Evolutionary conservation across 495 filamentous ascomycete genomes (phyloP).

Genomic region (Penicillium antarcticum): DNA sequence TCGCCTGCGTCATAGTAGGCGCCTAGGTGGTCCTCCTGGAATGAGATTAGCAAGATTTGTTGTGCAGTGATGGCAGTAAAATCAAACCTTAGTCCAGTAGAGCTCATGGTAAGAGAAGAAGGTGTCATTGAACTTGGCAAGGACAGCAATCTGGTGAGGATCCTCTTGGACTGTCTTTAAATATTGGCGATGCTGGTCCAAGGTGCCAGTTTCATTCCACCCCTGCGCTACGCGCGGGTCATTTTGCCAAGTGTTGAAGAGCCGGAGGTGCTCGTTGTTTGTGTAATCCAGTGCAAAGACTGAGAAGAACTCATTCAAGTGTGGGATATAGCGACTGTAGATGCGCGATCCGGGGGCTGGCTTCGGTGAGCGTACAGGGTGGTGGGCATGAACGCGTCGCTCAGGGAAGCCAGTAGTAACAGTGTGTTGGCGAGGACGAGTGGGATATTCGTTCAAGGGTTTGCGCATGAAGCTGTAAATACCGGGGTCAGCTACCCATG

Average conservation of each 20-base stretch:
- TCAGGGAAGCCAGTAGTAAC: slow-evolving; percentile 21
- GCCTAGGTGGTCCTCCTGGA: slow-evolving; percentile 59
- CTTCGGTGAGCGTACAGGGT: slow-evolving; percentile 52
- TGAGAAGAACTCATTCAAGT: slow-evolving; percentile 59
- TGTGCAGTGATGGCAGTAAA: not conserved
- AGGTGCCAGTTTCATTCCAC: slow-evolving; percentile 65
- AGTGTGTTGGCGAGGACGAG: slow-evolving; percentile 13
- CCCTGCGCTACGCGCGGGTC: slow-evolving; percentile 66
- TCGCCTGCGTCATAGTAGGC: slow-evolving; percentile 55
- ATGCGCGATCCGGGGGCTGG: slow-evolving; percentile 52
- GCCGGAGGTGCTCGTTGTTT: slow-evolving; percentile 46
- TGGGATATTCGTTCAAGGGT: slow-evolving; percentile 14
- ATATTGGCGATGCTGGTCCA: slow-evolving; percentile 60
- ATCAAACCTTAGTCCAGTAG: slow-evolving; percentile 47
- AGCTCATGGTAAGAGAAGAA: slow-evolving; percentile 63
- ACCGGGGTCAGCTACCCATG: slow-evolving; percentile 15
- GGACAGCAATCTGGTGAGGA: slow-evolving; percentile 52
- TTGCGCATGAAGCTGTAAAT: slow-evolving; percentile 13
- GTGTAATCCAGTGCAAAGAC: slow-evolving; percentile 54
- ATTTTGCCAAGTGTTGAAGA: slow-evolving; percentile 68
- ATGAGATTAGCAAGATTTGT: not conserved
- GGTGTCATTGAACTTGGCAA: slow-evolving; percentile 54
- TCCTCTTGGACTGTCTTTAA: slow-evolving; percentile 51
- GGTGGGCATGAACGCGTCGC: slow-evolving; percentile 32
- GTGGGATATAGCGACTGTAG: slow-evolving; percentile 61